phyloP scores from a whole-genome alignment of 495 filamentous ascomycete species.

The Daldinia vernicosa region DNA sequence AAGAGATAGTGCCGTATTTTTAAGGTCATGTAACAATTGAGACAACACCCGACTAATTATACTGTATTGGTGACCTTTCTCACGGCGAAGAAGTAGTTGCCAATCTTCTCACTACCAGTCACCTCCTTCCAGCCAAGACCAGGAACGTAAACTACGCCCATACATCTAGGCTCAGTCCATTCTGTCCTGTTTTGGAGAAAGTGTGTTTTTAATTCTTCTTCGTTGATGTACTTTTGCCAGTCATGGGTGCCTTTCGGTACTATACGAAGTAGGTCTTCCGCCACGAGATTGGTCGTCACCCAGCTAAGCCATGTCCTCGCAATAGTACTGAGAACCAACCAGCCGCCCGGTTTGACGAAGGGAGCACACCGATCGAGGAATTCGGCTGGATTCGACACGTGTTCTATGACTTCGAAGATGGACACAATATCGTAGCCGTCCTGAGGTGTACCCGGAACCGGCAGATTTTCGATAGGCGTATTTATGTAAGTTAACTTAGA shows the following conservation, averaged over 20 bases:
- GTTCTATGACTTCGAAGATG: slow-evolving; percentile 94
- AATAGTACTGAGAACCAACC: slow-evolving; percentile 91
- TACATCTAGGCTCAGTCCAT: slow-evolving; percentile 61
- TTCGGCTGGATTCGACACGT: slow-evolving; percentile 73
- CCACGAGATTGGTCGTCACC: slow-evolving; percentile 89
- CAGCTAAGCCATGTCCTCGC: slow-evolving; percentile 86
- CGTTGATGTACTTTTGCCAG: slow-evolving; percentile 94
- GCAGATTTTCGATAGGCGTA: slow-evolving; percentile 72
- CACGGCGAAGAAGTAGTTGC: slow-evolving; percentile 96
- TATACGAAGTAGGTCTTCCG: slow-evolving; percentile 86
- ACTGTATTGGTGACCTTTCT: slow-evolving; percentile 55
- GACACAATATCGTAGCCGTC: slow-evolving; percentile 78
- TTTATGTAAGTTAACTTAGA: slow-evolving; percentile 74
- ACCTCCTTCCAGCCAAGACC: slow-evolving; percentile 92
- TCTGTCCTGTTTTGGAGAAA: slow-evolving; percentile 62
- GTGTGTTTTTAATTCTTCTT: slow-evolving; percentile 74
- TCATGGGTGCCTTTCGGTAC: slow-evolving; percentile 95
- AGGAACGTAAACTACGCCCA: slow-evolving; percentile 92
- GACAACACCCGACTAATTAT: background rate
- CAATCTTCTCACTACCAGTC: slow-evolving; percentile 79
- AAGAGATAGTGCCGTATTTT: background rate
- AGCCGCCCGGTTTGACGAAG: slow-evolving; percentile 89
- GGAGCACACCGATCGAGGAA: slow-evolving; percentile 75
- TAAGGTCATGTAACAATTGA: background rate
- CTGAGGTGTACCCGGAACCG: slow-evolving; percentile 50